Evolutionary conservation across 805 yeast species (phyloP), one percentile per base, ranked within the genome.

Genomic region (Wickerhamomyces ciferrii): DNA sequence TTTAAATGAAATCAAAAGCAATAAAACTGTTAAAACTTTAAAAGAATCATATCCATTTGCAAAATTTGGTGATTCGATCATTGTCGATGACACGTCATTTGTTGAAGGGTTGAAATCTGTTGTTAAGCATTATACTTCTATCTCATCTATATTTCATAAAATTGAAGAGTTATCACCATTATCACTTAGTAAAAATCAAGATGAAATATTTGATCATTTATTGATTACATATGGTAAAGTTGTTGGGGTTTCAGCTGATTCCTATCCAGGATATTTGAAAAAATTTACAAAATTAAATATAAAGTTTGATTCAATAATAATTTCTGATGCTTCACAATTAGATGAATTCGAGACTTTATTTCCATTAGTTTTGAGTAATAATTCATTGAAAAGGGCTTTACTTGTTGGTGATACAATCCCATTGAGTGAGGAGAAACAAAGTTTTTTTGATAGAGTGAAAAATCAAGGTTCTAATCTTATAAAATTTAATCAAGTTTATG

Each of bases 351-450:
- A 70, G 44, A 53, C 65, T 1, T 37, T 68, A n/a, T 45, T 55
- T 9, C 62, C 70, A 5, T 14, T 65, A 6, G 29, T 66, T 1
- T 32, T 52, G 36, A 55, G 51, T 19, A 32, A 44, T 13, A 31
- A 42, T 0, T 15, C 19, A 13, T 41, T 62, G 2, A 58, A 58
- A 29, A 57, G 72, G 24, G 44, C 69, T 1, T 53, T 65, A 0
- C 21, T 72, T 23, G 25, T 65, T n/a, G 77, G 77, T 8, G 74
- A 71, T 45, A 48, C 34, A 27, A 13, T 4, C 4, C 13, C 31
- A 4, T 7, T 4, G 7, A 14, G 31, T 14, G 4, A 4, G 10
- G 19, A 5, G 15, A 7, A 43, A n/a, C 24, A 8, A 45, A 44
- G 10, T 40, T 58, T 20, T 49, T 48, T 17, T 32, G 43, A 18